Evolutionary conservation across 257 asterid species (phyloP), one percentile per base, ranked within the genome.

Genomic region (Solanum peruvianum): DNA sequence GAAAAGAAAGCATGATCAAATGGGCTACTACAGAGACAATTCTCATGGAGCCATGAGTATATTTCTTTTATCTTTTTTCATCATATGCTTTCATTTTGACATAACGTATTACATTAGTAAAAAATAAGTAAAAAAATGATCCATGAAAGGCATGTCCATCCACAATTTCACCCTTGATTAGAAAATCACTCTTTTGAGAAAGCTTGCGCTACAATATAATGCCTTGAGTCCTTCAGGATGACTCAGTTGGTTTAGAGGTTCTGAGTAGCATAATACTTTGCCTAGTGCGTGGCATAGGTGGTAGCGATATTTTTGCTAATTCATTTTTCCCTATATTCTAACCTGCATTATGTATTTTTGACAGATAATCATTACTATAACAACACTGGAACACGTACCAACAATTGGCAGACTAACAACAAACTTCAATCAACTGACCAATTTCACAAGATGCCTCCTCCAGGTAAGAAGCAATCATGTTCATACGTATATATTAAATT

Each of bases 1-100:
- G 88, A 88, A 96, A 85, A 93, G 87, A 90, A 82, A 88, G 20
- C 94, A 87, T 37, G 86, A 89, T 29, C 95, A 93, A 49, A 92
- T 95, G 92, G 84, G 86, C 58, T 96, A 93, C 90, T 92, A 93
- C 88, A 81, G 88, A 14, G 98, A 93, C 80, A 86, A 91, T 86
- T 92, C 95, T 41, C 92, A 56, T 2, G 91, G 92, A 35, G 86
- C 87, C 31, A 71, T 87, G 93, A 90, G 98, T 95, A 90, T 11
- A 91, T 31, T 82, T 84, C 62, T 84, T 31, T 1, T 41, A 18
- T 66, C 15, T 29, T 10, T 33, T 12, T 2, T 60, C 20, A 49
- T 15, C 11, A 6, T n/a, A 2, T 27, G 16, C 20, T 78, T 78
- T 73, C 39, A 73, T 37, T 73, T 77, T 15, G 62, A 42, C n/a